These are phyloP conservation scores for Phaffia australis DNA, from an alignment of 768 basidiomycete genomes.

Conservation along the genomic window DNA sequence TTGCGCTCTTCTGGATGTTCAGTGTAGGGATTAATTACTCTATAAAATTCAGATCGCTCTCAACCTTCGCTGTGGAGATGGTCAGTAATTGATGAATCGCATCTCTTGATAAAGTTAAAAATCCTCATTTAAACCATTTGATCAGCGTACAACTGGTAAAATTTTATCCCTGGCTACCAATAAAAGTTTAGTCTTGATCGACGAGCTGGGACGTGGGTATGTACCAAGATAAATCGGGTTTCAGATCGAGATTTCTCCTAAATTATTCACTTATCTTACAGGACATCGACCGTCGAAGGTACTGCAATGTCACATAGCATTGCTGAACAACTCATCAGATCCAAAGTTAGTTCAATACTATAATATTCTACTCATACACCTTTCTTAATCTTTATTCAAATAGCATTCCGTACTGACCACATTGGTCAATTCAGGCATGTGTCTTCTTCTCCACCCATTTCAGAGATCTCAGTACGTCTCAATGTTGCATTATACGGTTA, in stretches of 20 bases:
- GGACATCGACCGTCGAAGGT: constrained; percentile 69
- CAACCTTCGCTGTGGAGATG: constrained; percentile 96
- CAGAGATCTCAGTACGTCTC: constrained; percentile 59
- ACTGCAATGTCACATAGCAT: constrained; percentile 41
- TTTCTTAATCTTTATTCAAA: background rate
- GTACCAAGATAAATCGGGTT: background rate
- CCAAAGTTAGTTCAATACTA: constrained; percentile 47
- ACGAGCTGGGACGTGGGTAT: constrained; percentile 47
- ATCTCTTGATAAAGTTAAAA: too few species aligned
- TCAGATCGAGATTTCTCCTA: background rate
- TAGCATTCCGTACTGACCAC: background rate
- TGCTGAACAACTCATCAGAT: constrained; percentile 46
- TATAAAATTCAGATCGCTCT: constrained; percentile 58
- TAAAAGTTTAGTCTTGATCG: constrained; percentile 64
- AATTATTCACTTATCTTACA: constrained; percentile 41
- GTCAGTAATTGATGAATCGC: too few species aligned
- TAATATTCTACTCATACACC: constrained; percentile 24
- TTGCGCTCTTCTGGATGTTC: background rate
- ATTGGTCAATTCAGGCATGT: constrained; percentile 44
- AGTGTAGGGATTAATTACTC: background rate
- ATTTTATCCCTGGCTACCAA: constrained; percentile 66
- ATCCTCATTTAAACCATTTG: too few species aligned
- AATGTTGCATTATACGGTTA: constrained; percentile 56
- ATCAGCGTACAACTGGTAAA: constrained; percentile 63
- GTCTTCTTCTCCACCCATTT: constrained; percentile 91